phyloP scores from a whole-genome alignment of 495 filamentous ascomycete genomes.

The Penicillium chermesinum region DNA sequence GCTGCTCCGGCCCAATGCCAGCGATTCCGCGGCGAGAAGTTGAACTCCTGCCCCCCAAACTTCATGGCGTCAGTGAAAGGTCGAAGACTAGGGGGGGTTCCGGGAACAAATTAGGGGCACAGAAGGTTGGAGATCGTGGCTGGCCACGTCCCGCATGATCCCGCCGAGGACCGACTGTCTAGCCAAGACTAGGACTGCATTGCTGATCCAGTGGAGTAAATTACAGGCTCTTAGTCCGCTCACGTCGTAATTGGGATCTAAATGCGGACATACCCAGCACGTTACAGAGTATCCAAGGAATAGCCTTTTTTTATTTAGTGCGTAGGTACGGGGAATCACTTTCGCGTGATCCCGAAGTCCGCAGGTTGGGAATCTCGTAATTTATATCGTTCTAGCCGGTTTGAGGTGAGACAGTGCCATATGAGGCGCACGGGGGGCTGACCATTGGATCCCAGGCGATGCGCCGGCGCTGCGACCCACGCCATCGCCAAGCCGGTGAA shows the following conservation, averaged over 20 bases:
- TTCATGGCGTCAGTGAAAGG: not conserved
- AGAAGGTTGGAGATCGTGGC: not conserved
- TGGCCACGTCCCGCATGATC: not conserved
- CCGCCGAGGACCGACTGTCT: not conserved
- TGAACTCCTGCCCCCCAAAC: not conserved
- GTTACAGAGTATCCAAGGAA: too few species aligned
- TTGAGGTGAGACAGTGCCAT: not conserved
- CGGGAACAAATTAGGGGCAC: not conserved
- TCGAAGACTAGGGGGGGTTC: not conserved
- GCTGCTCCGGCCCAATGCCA: conserved; percentile 13
- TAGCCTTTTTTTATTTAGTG: too few species aligned
- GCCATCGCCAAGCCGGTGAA: not conserved
- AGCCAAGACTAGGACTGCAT: not conserved
- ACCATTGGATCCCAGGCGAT: not conserved
- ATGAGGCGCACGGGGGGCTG: not conserved
- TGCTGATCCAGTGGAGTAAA: not conserved
- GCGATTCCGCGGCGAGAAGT: conserved; percentile 1
- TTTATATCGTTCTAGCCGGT: not conserved
- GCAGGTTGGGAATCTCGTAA: too few species aligned
- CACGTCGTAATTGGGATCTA: too few species aligned
- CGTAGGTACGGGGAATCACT: too few species aligned
- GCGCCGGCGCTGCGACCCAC: not conserved
- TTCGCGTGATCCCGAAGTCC: too few species aligned
- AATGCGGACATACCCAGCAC: too few species aligned
- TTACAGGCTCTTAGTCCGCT: too few species aligned